Base-by-base conservation (phyloP, 495 filamentous ascomycete species). In the Penicillium longicatenatum region DNA sequence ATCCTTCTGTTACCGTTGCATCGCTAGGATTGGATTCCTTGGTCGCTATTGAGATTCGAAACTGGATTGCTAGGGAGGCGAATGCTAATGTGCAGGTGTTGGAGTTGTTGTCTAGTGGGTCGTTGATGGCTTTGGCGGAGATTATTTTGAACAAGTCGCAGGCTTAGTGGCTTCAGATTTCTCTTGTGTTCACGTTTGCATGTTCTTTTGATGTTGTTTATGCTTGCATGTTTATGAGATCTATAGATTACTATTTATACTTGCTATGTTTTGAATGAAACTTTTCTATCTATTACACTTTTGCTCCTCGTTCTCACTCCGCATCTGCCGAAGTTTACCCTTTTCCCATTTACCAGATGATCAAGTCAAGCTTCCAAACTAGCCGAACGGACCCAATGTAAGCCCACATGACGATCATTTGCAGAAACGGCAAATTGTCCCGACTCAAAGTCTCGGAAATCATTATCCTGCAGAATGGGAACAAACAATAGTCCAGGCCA, bases 21-120 rank as follows among this genome's bases (percentile, higher is more conserved):
- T 63, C 65, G 9, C 54, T 69, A 37, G 72, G 73, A 11, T 59
- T 75, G n/a, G 74, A 75, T 47, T 75, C 72, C 6, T 55, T 76
- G 31, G 74, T 76, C 11, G 70, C 70, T 2, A 68, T 75, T 44
- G 74, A 76, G 54, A 63, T 76, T n/a, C 60, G 70, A 0, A 71
- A 73, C 42, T 76, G 73, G 73, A 65, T 75, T 60, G 64, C 66
- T 14, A 63, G 61, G n/a, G 67, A 72, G 60, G 62, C 70, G 16
- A 63, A 70, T 57, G 70, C 72, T 4, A 70, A 75, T 54, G 65
- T 73, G 26, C 67, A 72, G 43, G 67, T 75, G 17, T 52, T 75
- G 33, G 70, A 73, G 45, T 45, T 71, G 33, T 24, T 71, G 48
- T 69, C 68, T 9, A 65, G 66, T 50, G 66, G 67, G 16, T 68